phyloP scores from a whole-genome alignment of 257 asterid genomes.

The Pogostemon cablin region DNA sequence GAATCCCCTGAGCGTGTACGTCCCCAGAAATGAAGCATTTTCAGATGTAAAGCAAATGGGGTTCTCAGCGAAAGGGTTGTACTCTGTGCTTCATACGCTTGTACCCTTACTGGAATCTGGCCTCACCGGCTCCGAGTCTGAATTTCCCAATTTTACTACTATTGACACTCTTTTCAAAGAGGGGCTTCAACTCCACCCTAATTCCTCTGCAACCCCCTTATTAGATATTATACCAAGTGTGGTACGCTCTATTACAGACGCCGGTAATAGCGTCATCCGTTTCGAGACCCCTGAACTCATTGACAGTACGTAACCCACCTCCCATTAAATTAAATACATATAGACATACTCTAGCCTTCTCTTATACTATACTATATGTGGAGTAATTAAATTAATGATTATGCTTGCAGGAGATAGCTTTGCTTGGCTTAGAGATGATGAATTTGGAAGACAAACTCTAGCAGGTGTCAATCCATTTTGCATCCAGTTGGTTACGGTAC shows the following conservation, averaged over 20 bases:
- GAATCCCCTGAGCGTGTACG: too few relatives aligned
- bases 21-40: slow-evolving; percentile 73
- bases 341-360: slow-evolving; percentile 40
- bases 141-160: slow-evolving; percentile 59
- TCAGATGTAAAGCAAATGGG: slow-evolving; percentile 50
- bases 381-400: too few relatives aligned
- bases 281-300: slow-evolving; percentile 58
- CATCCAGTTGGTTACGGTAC: slow-evolving; percentile 64
- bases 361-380: too few relatives aligned
- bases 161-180: slow-evolving; percentile 58
- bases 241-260: slow-evolving; percentile 31
- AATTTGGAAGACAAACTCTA: slow-evolving; percentile 74
- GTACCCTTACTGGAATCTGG: slow-evolving; percentile 42
- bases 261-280: slow-evolving; percentile 35
- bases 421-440: slow-evolving; percentile 74
- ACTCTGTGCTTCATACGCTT: slow-evolving; percentile 46
- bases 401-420: slow-evolving; percentile 51
- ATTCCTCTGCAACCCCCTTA: slow-evolving; percentile 26
- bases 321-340: too few relatives aligned
- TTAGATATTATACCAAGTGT: slow-evolving; percentile 44
- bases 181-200: slow-evolving; percentile 45
- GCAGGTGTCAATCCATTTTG: slow-evolving; percentile 69
- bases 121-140: slow-evolving; percentile 17
- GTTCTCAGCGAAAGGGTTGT: slow-evolving; percentile 49
- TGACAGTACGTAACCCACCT: slow-evolving; percentile 39